Conservation (phyloP, 768 basidiomycete species). For the Pulveroboletus sp. region DNA sequence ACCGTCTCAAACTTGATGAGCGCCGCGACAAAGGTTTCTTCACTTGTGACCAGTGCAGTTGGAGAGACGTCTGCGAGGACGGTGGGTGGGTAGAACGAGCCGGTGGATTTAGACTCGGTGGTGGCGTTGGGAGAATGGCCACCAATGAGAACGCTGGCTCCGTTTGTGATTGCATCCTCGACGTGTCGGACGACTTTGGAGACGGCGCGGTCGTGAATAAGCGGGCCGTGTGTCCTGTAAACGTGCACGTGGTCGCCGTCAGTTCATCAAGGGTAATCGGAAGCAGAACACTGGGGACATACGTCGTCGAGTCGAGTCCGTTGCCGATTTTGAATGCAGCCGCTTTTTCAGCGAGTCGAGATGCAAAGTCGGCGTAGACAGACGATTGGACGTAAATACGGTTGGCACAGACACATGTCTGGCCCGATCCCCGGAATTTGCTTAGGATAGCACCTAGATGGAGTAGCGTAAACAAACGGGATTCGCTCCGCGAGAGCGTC, state of each 20-base stretch:
- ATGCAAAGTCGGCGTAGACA: slow-evolving; percentile 91
- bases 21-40: slow-evolving; percentile 94
- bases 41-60: slow-evolving; percentile 61
- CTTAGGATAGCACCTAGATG: slow-evolving; percentile 60
- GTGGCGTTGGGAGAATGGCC: slow-evolving; percentile 65
- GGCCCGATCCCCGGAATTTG: slow-evolving; percentile 81
- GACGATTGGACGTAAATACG: slow-evolving; percentile 90
- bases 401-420: slow-evolving; percentile 88
- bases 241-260: neutral
- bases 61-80: slow-evolving; percentile 81
- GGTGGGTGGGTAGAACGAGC: slow-evolving; percentile 82
- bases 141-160: slow-evolving; percentile 89
- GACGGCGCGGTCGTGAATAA: slow-evolving; percentile 84
- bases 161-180: slow-evolving; percentile 79
- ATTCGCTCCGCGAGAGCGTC: neutral
- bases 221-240: slow-evolving; percentile 85
- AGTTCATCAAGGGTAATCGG: neutral
- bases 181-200: slow-evolving; percentile 87
- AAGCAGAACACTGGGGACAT: slow-evolving; percentile 34
- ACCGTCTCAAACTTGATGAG: slow-evolving; percentile 89
- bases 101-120: slow-evolving; percentile 23
- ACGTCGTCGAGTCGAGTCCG: slow-evolving; percentile 78
- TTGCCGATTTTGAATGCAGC: slow-evolving; percentile 83
- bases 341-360: slow-evolving; percentile 81
- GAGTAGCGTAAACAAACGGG: neutral